Evolutionary conservation across 352 stramenopile species (phyloP).

Genomic region (Aphanomyces astaci): DNA sequence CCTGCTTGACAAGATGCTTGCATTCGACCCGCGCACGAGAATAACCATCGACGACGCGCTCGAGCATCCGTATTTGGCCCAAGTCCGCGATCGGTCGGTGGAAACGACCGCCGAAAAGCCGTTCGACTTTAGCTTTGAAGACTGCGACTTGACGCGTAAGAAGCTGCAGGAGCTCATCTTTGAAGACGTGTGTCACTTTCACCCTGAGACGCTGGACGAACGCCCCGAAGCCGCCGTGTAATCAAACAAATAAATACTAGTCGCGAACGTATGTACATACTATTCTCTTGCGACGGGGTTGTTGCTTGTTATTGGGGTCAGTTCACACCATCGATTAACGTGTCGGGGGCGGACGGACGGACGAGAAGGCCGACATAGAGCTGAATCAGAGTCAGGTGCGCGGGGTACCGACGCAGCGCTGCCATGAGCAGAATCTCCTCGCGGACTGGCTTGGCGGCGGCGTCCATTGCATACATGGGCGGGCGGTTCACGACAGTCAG

Average conservation of each 20-base stretch:
- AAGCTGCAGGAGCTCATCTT: slow-evolving; percentile 90
- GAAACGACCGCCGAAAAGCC: slow-evolving; percentile 70
- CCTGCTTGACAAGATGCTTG: slow-evolving; percentile 89
- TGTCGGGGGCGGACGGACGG: not conserved
- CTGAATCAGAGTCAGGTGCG: slow-evolving; percentile 36
- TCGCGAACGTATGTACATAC: no score
- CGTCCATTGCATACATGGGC: not conserved
- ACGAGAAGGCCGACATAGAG: slow-evolving; percentile 34
- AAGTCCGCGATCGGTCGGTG: slow-evolving; percentile 60
- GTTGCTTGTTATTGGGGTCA: not conserved
- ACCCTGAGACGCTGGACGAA: slow-evolving; percentile 51
- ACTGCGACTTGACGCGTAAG: slow-evolving; percentile 81
- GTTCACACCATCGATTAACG: not conserved
- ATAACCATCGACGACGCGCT: slow-evolving; percentile 75
- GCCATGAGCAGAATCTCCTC: slow-evolving; percentile 60
- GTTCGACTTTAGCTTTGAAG: slow-evolving; percentile 84
- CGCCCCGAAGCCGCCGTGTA: not conserved
- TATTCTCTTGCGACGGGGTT: no score
- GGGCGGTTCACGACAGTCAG: not conserved
- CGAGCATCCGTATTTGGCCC: slow-evolving; percentile 66
- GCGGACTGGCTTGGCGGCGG: slow-evolving; percentile 27
- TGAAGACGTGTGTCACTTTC: slow-evolving; percentile 84
- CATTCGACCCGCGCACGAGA: slow-evolving; percentile 86
- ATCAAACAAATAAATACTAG: not conserved
- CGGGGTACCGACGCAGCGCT: slow-evolving; percentile 41